Conservation (phyloP, 345 rosid genomes). For the Noccaea caerulescens region DNA sequence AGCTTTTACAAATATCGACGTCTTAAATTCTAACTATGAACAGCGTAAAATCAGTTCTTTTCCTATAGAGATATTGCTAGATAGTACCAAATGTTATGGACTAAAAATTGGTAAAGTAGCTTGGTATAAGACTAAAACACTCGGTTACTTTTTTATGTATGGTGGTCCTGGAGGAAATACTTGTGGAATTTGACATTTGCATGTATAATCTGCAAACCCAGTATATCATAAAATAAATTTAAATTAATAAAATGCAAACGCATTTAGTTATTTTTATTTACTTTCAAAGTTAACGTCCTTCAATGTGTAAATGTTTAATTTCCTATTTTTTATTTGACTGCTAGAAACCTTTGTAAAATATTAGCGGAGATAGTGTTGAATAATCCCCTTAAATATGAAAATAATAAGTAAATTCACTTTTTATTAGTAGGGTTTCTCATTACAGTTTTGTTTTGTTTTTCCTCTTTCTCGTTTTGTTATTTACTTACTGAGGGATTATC, state of each 20-base stretch:
- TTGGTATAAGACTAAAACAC: neutral
- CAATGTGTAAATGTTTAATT: too few relatives aligned
- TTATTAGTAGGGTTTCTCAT: too few relatives aligned
- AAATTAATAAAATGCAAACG: neutral
- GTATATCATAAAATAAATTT: neutral
- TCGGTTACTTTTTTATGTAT: neutral
- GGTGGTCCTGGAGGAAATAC: conserved; percentile 21
- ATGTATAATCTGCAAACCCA: neutral
- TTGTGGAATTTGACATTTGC: conserved; percentile 15
- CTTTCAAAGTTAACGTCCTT: too few relatives aligned
- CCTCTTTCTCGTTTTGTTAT: too few relatives aligned
- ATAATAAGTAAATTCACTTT: too few relatives aligned
- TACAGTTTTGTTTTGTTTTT: too few relatives aligned
- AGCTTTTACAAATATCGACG: neutral
- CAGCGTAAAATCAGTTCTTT: neutral
- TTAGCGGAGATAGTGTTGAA: too few relatives aligned
- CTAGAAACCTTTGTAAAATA: too few relatives aligned
- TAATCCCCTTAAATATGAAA: too few relatives aligned
- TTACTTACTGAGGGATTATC: too few relatives aligned
- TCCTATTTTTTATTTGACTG: too few relatives aligned
- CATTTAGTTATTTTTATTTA: too few relatives aligned
- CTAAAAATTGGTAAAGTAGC: neutral
- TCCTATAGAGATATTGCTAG: neutral
- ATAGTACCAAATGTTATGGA: conserved; percentile 32
- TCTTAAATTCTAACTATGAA: neutral